Percentiles rank a stretch among this genome's conserved stretches.
Conservation (phyloP, 2,329 filamentous ascomycete genomes). For the Colletotrichum phormii region DNA sequence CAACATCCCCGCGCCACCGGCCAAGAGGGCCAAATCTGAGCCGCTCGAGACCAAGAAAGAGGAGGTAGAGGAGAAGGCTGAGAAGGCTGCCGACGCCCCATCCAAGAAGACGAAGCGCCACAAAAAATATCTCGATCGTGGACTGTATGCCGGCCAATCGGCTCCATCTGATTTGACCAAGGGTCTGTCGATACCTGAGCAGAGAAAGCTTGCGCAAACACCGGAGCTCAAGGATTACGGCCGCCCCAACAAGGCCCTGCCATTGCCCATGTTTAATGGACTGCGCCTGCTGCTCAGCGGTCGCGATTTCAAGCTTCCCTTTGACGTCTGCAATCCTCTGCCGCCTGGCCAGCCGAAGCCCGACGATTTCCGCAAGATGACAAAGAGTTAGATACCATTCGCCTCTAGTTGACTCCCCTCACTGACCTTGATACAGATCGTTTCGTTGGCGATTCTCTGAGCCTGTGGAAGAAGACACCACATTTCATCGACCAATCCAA, state of each 20-base stretch:
- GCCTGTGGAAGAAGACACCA: conserved; percentile 85
- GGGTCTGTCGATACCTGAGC: conserved; percentile 62
- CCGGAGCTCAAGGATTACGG: conserved; percentile 59
- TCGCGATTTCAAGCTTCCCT: conserved; percentile 89
- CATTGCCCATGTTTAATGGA: conserved; percentile 83
- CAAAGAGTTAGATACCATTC: conserved; percentile 76
- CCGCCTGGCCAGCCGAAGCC: conserved; percentile 90
- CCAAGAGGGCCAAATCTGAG: conserved; percentile 40
- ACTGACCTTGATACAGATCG: conserved; percentile 65
- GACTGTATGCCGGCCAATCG: conserved; percentile 88
- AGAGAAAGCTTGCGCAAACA: conserved; percentile 60
- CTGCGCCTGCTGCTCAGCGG: conserved; percentile 77
- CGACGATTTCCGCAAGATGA: conserved; percentile 91
- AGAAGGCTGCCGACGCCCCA: conserved; percentile 49
- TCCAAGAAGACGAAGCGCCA: conserved; percentile 56
- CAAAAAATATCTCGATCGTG: conserved; percentile 85
- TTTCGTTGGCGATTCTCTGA: conserved; percentile 84
- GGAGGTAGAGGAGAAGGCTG: conserved; percentile 46
- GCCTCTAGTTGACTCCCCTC: background rate
- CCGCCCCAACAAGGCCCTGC: conserved; percentile 70
- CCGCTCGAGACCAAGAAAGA: conserved; percentile 38
- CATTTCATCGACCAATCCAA: conserved; percentile 79
- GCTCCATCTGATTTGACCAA: conserved; percentile 59
- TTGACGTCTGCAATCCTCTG: conserved; percentile 88
- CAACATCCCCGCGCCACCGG: conserved; percentile 42